These are phyloP conservation scores for Maudiozyma saulgeensis DNA, from an alignment of 805 yeast genomes.

Conservation along the genomic window DNA sequence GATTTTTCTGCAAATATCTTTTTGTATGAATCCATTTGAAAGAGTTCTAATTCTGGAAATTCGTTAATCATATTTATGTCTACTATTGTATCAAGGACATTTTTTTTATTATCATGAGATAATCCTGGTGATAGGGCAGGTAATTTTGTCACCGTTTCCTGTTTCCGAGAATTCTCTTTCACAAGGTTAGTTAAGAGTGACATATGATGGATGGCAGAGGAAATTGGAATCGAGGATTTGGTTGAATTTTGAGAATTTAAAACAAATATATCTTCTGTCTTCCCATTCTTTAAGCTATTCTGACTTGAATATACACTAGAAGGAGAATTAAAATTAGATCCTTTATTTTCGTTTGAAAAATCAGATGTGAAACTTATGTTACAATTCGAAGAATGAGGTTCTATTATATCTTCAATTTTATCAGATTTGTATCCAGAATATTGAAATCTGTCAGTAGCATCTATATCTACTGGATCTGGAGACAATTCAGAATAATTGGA, in stretches of 20 bases:
- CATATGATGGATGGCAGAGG: not conserved
- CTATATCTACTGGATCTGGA: not conserved
- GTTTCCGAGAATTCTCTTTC: not conserved
- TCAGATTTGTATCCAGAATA: not conserved
- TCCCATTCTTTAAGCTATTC: not conserved
- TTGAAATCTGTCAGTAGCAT: not conserved
- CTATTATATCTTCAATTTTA: not conserved
- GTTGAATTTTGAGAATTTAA: not conserved
- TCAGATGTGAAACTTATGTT: not conserved
- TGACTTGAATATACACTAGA: not conserved
- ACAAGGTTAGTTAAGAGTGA: not conserved
- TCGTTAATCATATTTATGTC: too few relatives aligned
- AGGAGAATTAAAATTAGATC: not conserved
- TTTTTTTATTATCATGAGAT: not conserved
- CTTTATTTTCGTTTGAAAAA: not conserved
- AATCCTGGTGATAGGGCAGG: not conserved
- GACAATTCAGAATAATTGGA: not conserved
- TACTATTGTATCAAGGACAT: not conserved
- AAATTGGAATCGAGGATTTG: not conserved
- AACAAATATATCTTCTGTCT: not conserved
- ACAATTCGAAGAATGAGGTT: not conserved
- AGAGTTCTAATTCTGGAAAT: too few relatives aligned
- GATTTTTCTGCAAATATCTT: too few relatives aligned
- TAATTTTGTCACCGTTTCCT: not conserved
- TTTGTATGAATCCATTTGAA: too few relatives aligned